A percentile compares a stretch with the other conserved stretches of the same genome.
Conservation (phyloP, 2,329 filamentous ascomycete species). For the Sporothrix phasma region DNA sequence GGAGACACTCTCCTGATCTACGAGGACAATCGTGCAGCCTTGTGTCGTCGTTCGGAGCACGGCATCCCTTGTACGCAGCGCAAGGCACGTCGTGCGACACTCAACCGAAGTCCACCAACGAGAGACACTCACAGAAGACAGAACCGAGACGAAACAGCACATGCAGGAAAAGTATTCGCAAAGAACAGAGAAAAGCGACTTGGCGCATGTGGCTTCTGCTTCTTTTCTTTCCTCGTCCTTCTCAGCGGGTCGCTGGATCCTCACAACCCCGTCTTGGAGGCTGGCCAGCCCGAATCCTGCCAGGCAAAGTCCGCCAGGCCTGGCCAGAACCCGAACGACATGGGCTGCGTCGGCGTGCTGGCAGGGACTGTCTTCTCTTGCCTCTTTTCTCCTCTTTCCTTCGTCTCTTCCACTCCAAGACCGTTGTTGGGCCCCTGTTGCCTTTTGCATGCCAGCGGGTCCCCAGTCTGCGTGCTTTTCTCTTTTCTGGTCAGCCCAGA, state of each 20-base stretch:
- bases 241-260: background rate
- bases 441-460: constrained; percentile 2
- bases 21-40: background rate
- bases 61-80: background rate
- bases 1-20: background rate
- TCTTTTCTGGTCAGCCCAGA: background rate
- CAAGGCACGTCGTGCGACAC: background rate
- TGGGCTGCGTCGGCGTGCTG: background rate
- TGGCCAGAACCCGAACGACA: no score
- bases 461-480: background rate
- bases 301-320: background rate
- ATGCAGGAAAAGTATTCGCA: background rate
- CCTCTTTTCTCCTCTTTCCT: background rate
- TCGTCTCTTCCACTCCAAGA: background rate
- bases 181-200: constrained; percentile 2
- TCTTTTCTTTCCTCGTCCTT: background rate
- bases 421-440: background rate
- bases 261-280: background rate
- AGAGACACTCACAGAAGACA: background rate
- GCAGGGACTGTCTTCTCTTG: background rate
- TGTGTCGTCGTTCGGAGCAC: background rate
- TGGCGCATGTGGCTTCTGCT: constrained; percentile 2
- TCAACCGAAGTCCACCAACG: background rate
- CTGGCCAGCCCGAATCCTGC: background rate
- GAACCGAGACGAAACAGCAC: background rate